Evolutionary conservation across 2,329 filamentous ascomycete species (phyloP).

Genomic region (Claviceps digitariae): DNA sequence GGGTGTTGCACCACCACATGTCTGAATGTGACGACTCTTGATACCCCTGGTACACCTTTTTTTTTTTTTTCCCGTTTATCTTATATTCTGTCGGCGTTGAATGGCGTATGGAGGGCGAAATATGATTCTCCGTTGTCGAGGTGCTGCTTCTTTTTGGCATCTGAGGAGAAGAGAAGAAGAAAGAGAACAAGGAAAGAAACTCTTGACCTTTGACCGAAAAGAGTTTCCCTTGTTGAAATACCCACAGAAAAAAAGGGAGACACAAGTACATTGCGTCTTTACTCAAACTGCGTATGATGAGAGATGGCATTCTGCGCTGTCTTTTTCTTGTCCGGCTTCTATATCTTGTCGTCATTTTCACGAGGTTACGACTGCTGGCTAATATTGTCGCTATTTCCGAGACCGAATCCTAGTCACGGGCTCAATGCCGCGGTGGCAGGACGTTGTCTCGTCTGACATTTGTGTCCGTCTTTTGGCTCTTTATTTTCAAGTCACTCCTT

Average conservation of each 20-base stretch:
- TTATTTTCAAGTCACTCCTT: not conserved
- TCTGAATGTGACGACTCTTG: slow-evolving; percentile 23
- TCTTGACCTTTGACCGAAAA: not conserved
- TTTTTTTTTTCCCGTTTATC: slow-evolving; percentile 6
- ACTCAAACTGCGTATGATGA: not conserved
- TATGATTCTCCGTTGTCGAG: not conserved
- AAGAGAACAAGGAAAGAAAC: not conserved
- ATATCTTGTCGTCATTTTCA: slow-evolving; percentile 13
- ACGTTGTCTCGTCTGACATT: slow-evolving; percentile 6
- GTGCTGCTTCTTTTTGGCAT: not conserved
- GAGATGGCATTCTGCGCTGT: not conserved
- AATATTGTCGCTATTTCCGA: slow-evolving; percentile 18
- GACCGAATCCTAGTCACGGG: not conserved
- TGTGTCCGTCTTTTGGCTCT: not conserved
- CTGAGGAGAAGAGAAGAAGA: not conserved
- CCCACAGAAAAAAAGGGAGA: not conserved
- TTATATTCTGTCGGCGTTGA: not conserved
- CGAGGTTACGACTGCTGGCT: slow-evolving; percentile 21
- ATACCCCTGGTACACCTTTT: slow-evolving; percentile 8
- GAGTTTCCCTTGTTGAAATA: not conserved
- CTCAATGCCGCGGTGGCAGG: not conserved
- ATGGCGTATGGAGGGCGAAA: not conserved
- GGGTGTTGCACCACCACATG: slow-evolving; percentile 34
- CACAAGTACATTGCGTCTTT: not conserved
- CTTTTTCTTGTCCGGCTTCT: slow-evolving; percentile 9